Evolutionary conservation across 2,329 filamentous ascomycete genomes (phyloP), one percentile per base, ranked within the genome.

Genomic region (Phialophora verrucosa): DNA sequence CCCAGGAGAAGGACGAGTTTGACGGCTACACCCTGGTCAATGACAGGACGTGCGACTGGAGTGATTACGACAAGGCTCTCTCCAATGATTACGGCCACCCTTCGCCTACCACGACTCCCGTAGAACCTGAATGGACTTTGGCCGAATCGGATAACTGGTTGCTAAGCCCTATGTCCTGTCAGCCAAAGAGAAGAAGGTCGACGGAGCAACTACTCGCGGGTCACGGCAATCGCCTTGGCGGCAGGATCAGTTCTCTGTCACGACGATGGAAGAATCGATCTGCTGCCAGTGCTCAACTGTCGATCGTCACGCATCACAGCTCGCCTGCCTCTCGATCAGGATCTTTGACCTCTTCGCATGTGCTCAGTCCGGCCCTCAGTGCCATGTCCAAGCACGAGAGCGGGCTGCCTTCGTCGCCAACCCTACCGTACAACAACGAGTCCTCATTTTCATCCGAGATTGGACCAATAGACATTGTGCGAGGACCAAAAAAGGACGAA

Each of bases 291-390:
- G 64, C 81, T 78, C 69, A 83, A 79, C 25, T 75, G 32, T 90
- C 89, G 1, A 83, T 85, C 57, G 85, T 88, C 7, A 84, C 89
- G 2, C 94, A 92, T 2, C 91, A 91, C 72, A 75, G 78, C 58
- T 78, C 79, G 8, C 67, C 70, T 8, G 56, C 77, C 31, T 80
- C 79, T 53, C 79, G 79, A 49, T 77, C 79, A 25, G 78, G 79
- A 67, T 82, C 80, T 1, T 71, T 77, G n/a, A 65, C 32, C 53
- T 78, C 79, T 2, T 80, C 79, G 17, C 75, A 75, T 12, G 69
- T 79, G 25, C 73, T 75, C 54, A 80, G 76, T 63, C 78, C 78
- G 3, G 69, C 75, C 1, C 69, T 77, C 23, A 73, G 74, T 63
- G 74, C 76, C 2, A 72, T 79, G 35, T 78, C 75, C 32, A 76